A percentile compares a stretch with the other conserved stretches of the same genome.
These are phyloP conservation scores for Polytolypa hystricis DNA, from an alignment of 2,329 filamentous ascomycete species.

Conservation along the genomic window DNA sequence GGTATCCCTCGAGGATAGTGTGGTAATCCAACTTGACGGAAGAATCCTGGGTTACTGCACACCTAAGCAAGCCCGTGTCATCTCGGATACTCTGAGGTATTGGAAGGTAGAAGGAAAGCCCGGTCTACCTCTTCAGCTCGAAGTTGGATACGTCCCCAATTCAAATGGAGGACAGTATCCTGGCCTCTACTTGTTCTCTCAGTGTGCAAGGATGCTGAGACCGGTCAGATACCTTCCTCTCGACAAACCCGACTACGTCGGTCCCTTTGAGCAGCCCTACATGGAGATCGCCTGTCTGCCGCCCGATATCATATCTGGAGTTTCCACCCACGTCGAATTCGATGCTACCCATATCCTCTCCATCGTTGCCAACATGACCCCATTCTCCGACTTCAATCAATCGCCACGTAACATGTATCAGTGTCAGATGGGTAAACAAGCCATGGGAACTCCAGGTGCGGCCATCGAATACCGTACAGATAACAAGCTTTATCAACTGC, in stretches of 20 bases:
- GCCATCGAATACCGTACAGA: constrained; percentile 79
- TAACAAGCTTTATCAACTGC: constrained; percentile 91
- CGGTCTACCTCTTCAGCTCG: constrained; percentile 68
- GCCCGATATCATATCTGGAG: constrained; percentile 72
- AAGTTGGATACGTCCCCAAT: constrained; percentile 82
- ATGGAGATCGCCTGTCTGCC: constrained; percentile 96
- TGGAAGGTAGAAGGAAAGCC: constrained; percentile 91
- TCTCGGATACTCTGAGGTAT: constrained; percentile 77
- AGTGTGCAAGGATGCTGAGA: constrained; percentile 74
- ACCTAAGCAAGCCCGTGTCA: constrained; percentile 66
- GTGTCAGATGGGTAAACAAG: constrained; percentile 99
- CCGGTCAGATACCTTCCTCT: constrained; percentile 87
- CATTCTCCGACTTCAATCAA: constrained; percentile 98
- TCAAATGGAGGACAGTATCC: constrained; percentile 91
- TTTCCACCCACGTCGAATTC: constrained; percentile 87
- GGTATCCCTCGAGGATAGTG: constrained; percentile 68
- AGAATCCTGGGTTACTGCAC: constrained; percentile 82
- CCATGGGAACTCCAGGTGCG: constrained; percentile 91
- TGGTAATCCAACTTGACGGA: constrained; percentile 84
- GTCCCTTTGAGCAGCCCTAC: constrained; percentile 91
- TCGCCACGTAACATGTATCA: constrained; percentile 99
- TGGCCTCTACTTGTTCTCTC: constrained; percentile 85
- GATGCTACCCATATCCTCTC: constrained; percentile 94
- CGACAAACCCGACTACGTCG: constrained; percentile 76
- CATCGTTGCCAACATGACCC: constrained; percentile 96